Base-by-base conservation (phyloP, 2,329 filamentous ascomycete species). In the Pseudogymnoascus verrucosus region DNA sequence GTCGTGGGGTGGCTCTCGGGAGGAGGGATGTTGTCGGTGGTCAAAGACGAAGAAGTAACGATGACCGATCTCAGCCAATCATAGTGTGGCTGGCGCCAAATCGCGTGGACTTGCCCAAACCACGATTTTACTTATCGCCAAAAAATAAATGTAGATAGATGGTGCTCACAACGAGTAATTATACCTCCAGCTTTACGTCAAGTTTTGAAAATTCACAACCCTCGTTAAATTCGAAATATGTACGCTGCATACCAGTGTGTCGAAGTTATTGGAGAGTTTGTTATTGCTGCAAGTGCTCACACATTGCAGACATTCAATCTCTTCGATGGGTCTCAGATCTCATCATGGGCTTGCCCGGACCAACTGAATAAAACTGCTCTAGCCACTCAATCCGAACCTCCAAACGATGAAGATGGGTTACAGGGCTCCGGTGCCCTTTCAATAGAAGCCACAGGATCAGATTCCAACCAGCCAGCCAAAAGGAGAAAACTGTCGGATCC, bases 241-340 rank as follows among this genome's bases (percentile, higher is more conserved):
- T 76, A 76, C 66, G 72, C 83, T 64, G 87, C 88, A n/a, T 89
- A 89, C 69, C 88, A 89, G 69, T 83, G 84, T 69, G 75, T 91
- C 57, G 78, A 77, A 60, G 73, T 76, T 37, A 79, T 80, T 67
- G 82, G 82, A 54, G 74, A 81, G 68, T 75, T 89, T 19, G 75
- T 97, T 16, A 81, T 96, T 69, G 89, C 89, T 39, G 89, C 90
- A 26, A 86, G 87, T 65, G 91, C 90, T 12, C 83, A 87, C 59
- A 84, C 82, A 69, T 84, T 97, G 62, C 83, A 90, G 71, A 84
- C 85, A 2, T 88, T 91, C 73, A 80, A 80, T 70, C 76, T 87
- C 5, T 71, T 77, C n/a, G 79, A 84, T 65, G 84, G 86, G 34
- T 75, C 78, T 59, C 78, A 84, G 61, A 74, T 90, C 16, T 85